Percentiles rank a stretch among this genome's conserved stretches.
Conservation (phyloP, 2,329 filamentous ascomycete genomes). For the Verticillium albo-atrum region DNA sequence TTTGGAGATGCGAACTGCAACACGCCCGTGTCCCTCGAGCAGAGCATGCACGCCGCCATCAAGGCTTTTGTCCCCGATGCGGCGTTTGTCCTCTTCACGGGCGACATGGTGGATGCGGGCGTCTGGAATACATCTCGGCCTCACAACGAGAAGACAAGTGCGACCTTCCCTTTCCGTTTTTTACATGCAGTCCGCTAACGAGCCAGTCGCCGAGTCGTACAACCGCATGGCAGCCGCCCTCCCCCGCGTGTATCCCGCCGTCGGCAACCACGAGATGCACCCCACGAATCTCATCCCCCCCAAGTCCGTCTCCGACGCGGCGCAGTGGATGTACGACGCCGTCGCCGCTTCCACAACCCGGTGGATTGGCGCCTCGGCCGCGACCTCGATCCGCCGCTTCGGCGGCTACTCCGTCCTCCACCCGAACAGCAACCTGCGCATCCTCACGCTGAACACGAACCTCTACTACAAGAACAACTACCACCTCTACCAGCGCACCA, state of each 20-base stretch:
- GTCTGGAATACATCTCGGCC: constrained; percentile 42
- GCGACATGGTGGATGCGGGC: constrained; percentile 52
- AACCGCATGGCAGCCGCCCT: constrained; percentile 36
- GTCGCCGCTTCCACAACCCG: constrained; percentile 40
- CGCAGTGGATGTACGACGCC: constrained; percentile 49
- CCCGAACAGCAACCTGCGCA: constrained; percentile 40
- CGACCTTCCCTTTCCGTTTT: constrained; percentile 1
- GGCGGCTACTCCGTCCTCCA: constrained; percentile 47
- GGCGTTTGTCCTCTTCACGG: constrained; percentile 54
- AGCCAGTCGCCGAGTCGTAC: constrained; percentile 41
- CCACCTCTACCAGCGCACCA: constrained; percentile 44
- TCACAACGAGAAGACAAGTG: constrained; percentile 23
- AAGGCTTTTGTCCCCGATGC: constrained; percentile 32
- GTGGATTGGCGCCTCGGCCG: constrained; percentile 33
- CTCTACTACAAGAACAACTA: constrained; percentile 57
- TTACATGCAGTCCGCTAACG: not conserved
- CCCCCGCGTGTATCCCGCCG: constrained; percentile 44
- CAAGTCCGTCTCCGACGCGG: constrained; percentile 28
- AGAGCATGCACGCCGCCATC: constrained; percentile 52
- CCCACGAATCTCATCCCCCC: constrained; percentile 47
- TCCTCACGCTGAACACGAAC: constrained; percentile 58
- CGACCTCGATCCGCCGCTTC: constrained; percentile 16
- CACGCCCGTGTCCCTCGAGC: constrained; percentile 42
- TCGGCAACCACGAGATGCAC: constrained; percentile 53
- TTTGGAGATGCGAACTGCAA: constrained; percentile 52